Evolutionary conservation across 23 red algal species (phyloP).

Genomic region (Agarophyton chilense): DNA sequence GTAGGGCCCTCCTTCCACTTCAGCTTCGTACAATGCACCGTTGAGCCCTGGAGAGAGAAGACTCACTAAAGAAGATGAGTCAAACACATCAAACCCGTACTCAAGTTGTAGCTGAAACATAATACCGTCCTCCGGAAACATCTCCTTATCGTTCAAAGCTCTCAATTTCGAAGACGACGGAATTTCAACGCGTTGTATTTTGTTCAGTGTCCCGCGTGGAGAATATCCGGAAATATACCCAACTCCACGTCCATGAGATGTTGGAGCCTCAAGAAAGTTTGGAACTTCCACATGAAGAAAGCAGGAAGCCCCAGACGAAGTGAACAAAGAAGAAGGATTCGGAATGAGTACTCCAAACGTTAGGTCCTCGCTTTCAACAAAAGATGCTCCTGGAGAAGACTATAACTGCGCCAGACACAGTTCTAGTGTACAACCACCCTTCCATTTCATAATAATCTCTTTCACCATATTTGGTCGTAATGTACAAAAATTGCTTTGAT

Average conservation of each 20-base stretch:
- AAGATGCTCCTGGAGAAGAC: slow-evolving; percentile 50
- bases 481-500: slow-evolving; percentile 46
- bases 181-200: slow-evolving; percentile 16
- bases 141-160: slow-evolving; percentile 22
- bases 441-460: slow-evolving; percentile 31
- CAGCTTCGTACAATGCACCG: slow-evolving; percentile 55
- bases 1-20: slow-evolving; percentile 73
- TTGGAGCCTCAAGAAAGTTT: slow-evolving; percentile 2
- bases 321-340: slow-evolving; percentile 20
- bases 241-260: slow-evolving; percentile 1
- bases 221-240: slow-evolving; percentile 39
- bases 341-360: slow-evolving; percentile 56
- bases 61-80: slow-evolving; percentile 16
- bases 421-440: slow-evolving; percentile 47
- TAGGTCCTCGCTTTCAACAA: slow-evolving; percentile 45
- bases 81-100: slow-evolving; percentile 57
- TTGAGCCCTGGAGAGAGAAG: slow-evolving; percentile 66
- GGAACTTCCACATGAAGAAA: slow-evolving; percentile 57
- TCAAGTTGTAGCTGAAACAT: slow-evolving; percentile 65
- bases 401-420: slow-evolving; percentile 57
- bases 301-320: slow-evolving; percentile 35
- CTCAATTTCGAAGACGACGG: slow-evolving; percentile 13
- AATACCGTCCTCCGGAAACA: slow-evolving; percentile 29
- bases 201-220: slow-evolving; percentile 26
- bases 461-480: slow-evolving; percentile 51